phyloP scores from a whole-genome alignment of 371 early-diverging fungal species.

The Mortierella sp. region DNA sequence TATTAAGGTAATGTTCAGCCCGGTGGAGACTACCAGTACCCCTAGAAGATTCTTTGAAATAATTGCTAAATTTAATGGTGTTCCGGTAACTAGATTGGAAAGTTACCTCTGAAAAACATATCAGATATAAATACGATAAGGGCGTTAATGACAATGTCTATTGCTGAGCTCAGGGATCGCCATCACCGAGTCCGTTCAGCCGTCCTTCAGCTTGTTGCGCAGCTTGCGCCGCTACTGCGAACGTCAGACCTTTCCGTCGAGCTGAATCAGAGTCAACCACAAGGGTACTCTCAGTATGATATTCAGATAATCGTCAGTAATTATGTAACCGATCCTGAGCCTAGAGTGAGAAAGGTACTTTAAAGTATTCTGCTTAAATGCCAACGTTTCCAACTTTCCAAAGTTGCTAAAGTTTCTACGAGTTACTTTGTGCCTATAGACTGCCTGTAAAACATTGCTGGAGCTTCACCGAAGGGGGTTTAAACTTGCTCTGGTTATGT shows the following conservation, averaged over 20 bases:
- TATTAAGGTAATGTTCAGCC: constrained; percentile 54
- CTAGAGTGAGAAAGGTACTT: constrained; percentile 68
- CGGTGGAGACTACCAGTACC: no score
- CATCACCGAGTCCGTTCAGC: constrained; percentile 67
- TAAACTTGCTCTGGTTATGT: constrained; percentile 64
- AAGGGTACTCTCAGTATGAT: constrained; percentile 41
- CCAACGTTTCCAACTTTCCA: not conserved
- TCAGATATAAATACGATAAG: constrained; percentile 36
- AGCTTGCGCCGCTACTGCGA: constrained; percentile 58
- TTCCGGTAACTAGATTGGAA: constrained; percentile 37
- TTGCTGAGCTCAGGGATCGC: constrained; percentile 60
- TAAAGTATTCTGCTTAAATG: no score
- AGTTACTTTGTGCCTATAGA: constrained; percentile 44
- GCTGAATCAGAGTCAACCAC: not conserved
- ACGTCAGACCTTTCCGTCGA: constrained; percentile 6
- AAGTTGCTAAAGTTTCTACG: not conserved
- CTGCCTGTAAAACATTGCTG: constrained; percentile 64
- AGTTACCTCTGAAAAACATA: constrained; percentile 38
- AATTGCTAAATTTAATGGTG: not conserved
- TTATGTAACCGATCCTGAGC: constrained; percentile 67
- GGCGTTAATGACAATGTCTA: constrained; percentile 52
- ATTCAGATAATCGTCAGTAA: constrained; percentile 66
- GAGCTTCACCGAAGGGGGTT: constrained; percentile 66
- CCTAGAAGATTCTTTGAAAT: not conserved
- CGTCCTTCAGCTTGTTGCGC: constrained; percentile 61